A percentile compares a stretch with the other conserved stretches of the same genome.
Evolutionary conservation across 1,284 basidiomycete genomes (phyloP).

Genomic region (Apiotrichum veenhuisii): DNA sequence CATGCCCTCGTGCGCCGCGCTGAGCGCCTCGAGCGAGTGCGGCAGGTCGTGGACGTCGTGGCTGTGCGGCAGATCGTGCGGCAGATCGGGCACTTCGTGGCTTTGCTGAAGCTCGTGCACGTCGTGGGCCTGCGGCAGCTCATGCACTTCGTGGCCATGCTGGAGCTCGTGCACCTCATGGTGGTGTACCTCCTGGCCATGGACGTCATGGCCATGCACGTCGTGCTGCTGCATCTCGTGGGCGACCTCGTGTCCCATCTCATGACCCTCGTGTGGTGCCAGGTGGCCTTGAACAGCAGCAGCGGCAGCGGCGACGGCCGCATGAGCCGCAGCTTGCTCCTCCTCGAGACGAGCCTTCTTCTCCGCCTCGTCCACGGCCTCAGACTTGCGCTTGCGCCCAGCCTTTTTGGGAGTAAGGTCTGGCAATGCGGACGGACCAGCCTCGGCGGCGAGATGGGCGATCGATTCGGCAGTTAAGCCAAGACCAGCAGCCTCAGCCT

Average conservation of each 20-base stretch:
- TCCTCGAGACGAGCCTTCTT: conserved; percentile 19
- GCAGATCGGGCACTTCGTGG: conserved; percentile 3
- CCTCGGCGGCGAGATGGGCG: conserved; percentile 9
- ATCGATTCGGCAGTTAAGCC: conserved; percentile 12
- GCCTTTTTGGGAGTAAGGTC: conserved; percentile 14
- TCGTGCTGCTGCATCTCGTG: not conserved
- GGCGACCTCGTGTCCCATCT: not conserved
- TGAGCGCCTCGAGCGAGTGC: conserved; percentile 7
- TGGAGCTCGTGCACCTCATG: conserved; percentile 1
- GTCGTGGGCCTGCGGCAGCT: conserved; percentile 6
- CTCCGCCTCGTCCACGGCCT: conserved; percentile 14
- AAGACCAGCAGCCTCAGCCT: conserved; percentile 34
- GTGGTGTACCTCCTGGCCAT: not conserved
- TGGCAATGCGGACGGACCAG: conserved; percentile 3
- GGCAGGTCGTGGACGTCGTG: conserved; percentile 8
- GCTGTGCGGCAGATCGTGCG: not conserved
- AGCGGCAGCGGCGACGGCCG: conserved; percentile 11
- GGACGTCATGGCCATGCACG: not conserved
- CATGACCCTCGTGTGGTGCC: not conserved
- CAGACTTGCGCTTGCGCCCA: conserved; percentile 20
- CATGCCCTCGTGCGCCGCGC: conserved; percentile 7
- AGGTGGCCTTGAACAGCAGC: conserved; percentile 6
- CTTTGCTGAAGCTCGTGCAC: conserved; percentile 5
- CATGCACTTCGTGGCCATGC: conserved; percentile 3
- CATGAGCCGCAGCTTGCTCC: conserved; percentile 7